These are phyloP conservation scores for Ophiognomonia clavigignenti-juglandacearum DNA, from an alignment of 2,329 filamentous ascomycete species.

Conservation along the genomic window DNA sequence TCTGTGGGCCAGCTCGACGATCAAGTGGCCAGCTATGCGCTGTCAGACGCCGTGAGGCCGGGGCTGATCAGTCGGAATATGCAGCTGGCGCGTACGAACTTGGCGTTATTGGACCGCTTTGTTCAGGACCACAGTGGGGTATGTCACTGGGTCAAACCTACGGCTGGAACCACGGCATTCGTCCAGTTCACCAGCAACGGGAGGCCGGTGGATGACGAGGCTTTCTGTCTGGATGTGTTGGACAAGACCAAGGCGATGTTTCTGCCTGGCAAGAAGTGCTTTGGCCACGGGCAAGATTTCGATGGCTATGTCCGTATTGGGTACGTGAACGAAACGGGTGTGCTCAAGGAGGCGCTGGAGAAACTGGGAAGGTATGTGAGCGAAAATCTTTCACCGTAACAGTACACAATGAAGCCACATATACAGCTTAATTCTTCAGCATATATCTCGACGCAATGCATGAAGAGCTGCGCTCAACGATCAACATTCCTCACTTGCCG, in stretches of 20 bases:
- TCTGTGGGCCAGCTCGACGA: conserved; percentile 82
- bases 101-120: conserved; percentile 62
- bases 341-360: conserved; percentile 62
- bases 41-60: conserved; percentile 44
- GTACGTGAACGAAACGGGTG: conserved; percentile 66
- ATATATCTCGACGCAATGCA: too few species aligned
- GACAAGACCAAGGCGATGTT: conserved; percentile 69
- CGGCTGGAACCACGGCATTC: conserved; percentile 76
- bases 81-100: conserved; percentile 62
- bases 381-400: conserved; percentile 22
- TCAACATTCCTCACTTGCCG: too few species aligned
- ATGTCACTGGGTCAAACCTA: conserved; percentile 68
- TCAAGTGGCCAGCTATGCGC: conserved; percentile 68
- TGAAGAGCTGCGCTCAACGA: too few species aligned
- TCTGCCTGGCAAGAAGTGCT: conserved; percentile 67
- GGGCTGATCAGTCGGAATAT: conserved; percentile 48
- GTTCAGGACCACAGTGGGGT: conserved; percentile 58
- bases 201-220: conserved; percentile 64
- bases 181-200: conserved; percentile 59
- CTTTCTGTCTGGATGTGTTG: conserved; percentile 65
- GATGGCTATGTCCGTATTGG: conserved; percentile 73
- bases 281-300: conserved; percentile 63
- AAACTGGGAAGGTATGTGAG: conserved; percentile 37
- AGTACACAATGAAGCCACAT: background rate
- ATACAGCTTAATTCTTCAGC: too few species aligned